phyloP scores from a whole-genome alignment of 495 filamentous ascomycete genomes.

The Stereocaulon alpinum region DNA sequence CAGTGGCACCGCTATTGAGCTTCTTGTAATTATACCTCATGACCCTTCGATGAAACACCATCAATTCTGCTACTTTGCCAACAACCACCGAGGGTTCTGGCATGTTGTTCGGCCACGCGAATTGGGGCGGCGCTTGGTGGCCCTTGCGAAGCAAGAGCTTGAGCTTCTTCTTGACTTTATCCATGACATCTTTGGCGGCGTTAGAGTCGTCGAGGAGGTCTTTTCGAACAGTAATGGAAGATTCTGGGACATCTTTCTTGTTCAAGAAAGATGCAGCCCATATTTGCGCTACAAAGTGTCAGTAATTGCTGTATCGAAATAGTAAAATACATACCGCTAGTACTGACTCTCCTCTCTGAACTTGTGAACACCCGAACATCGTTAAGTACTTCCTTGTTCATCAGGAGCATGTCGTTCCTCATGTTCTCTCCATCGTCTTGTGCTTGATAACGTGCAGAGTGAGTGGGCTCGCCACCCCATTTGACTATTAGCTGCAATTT shows the following conservation, averaged over 20 bases:
- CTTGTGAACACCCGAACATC: constrained; percentile 90
- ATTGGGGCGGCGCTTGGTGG: constrained; percentile 78
- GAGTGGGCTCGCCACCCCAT: constrained; percentile 97
- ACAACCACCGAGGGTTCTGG: constrained; percentile 89
- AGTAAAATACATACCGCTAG: constrained; percentile 51
- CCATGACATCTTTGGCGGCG: constrained; percentile 99
- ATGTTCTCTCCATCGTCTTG: constrained; percentile 91
- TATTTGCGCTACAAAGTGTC: constrained; percentile 60
- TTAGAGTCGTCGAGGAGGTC: constrained; percentile 95
- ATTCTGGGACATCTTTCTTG: constrained; percentile 70
- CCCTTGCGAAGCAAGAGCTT: constrained; percentile 84
- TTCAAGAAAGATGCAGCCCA: constrained; percentile 87
- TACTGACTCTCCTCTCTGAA: constrained; percentile 86
- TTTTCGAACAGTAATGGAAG: constrained; percentile 81
- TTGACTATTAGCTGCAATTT: constrained; percentile 97
- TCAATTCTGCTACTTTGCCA: constrained; percentile 81
- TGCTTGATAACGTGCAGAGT: constrained; percentile 90
- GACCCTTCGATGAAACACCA: constrained; percentile 91
- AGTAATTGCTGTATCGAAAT: constrained; percentile 15
- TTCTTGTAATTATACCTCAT: constrained; percentile 87
- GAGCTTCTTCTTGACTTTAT: constrained; percentile 98
- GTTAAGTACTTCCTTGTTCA: constrained; percentile 84
- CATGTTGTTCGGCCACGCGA: constrained; percentile 88
- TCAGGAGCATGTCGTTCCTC: constrained; percentile 84
- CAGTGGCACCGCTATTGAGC: constrained; percentile 52